Evolutionary conservation across 352 stramenopile genomes (phyloP), one percentile per base, ranked within the genome.

Genomic region (Peronospora destructor): DNA sequence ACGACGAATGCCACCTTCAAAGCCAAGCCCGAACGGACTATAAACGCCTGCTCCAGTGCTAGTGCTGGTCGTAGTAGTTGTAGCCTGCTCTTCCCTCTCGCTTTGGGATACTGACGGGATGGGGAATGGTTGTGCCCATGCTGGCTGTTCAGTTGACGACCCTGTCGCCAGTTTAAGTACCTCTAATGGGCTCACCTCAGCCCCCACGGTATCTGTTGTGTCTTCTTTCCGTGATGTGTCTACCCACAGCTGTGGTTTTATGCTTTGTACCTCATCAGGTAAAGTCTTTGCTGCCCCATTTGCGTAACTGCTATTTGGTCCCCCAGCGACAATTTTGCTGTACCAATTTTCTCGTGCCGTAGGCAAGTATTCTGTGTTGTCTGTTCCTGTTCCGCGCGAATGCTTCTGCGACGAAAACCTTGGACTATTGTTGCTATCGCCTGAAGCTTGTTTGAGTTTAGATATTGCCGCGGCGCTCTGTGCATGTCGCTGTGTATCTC

Each of bases 391-490:
- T 57, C 38, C 51, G 34, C 47, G 40, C 19, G 32, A 43, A 11
- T 39, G 41, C 42, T 61, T 61, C 9, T 56, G 43, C 5, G 63
- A 66, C 37, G 53, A 56, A 35, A 59, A 59, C 13, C 49, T 23
- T 54, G 57, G 64, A 48, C 53, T 61, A 61, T 49, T 59, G 39
- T 33, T 59, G 48, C 30, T 64, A 35, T 61, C 42, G 10, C 36
- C 48, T 53, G 53, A 43, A 29, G 49, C 52, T 57, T 81, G 73
- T 51, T 68, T 67, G 35, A 85, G 60, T 52, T 84, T 87, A 39
- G 77, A 68, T 42, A 89, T 82, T 41, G 76, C 76, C 2, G 78
- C 78, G 25, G 73, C 78, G 53, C 78, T 89, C 54, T 89, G 78
- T 57, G 75, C 75, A 64, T 89, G 78, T 45, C 75, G 62, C 28